Conservation (phyloP, 352 stramenopile genomes). For the Phytophthora sp. region DNA sequence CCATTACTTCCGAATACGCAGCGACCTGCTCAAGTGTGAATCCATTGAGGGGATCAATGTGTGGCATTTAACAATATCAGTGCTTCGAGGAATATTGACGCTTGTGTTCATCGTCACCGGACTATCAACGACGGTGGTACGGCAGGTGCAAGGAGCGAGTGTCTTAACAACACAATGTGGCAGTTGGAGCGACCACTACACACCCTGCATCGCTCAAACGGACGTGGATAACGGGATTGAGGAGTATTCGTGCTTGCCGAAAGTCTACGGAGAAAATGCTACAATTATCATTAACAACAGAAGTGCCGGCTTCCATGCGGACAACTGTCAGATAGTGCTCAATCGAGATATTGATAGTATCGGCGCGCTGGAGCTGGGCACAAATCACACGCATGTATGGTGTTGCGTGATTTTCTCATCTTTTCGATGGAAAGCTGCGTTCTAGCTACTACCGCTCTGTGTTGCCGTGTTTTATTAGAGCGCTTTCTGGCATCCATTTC, state of each 20-base stretch:
- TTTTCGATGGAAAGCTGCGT: no score
- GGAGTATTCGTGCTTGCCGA: neutral
- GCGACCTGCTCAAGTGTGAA: neutral
- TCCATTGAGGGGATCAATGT: neutral
- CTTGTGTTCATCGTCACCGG: neutral
- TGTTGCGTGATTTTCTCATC: no score
- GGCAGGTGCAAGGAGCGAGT: neutral
- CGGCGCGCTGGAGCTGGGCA: neutral
- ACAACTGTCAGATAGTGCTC: no score
- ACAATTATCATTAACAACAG: neutral
- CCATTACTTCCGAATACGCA: neutral
- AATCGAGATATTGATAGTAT: neutral
- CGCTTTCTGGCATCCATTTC: neutral
- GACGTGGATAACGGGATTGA: neutral
- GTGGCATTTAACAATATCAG: neutral
- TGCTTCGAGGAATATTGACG: neutral
- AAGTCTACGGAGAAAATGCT: neutral
- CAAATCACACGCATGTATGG: neutral
- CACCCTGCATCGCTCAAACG: neutral
- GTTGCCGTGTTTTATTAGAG: no score
- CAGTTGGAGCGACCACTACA: neutral
- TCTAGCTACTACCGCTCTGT: no score
- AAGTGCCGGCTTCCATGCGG: neutral
- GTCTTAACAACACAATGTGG: constrained; percentile 6
- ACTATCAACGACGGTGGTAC: neutral